A percentile compares a stretch with the other conserved stretches of the same genome.
Evolutionary conservation across 345 rosid genomes (phyloP).

Genomic region (Turritis glabra): DNA sequence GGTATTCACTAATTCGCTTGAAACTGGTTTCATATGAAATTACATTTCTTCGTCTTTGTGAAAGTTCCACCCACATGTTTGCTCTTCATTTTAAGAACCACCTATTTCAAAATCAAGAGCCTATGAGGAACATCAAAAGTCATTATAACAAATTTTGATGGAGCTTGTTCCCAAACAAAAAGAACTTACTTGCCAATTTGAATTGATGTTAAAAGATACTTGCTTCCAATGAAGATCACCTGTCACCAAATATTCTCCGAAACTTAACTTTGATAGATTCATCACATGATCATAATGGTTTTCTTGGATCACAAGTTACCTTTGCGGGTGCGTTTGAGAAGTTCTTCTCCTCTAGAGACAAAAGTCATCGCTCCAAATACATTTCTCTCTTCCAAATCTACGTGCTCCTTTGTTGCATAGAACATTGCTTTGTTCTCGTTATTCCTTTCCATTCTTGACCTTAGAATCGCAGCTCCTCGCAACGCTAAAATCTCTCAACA

Average conservation of each 20-base stretch:
- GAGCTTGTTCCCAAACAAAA: neutral
- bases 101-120: conserved; percentile 44
- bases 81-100: conserved; percentile 84
- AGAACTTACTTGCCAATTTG: conserved; percentile 72
- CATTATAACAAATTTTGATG: neutral
- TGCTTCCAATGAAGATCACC: conserved; percentile 94
- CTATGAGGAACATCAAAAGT: neutral
- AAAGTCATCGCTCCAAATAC: conserved; percentile 59
- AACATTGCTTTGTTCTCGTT: conserved; percentile 44
- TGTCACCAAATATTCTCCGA: conserved; percentile 34
- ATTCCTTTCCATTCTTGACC: conserved; percentile 72
- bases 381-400: conserved; percentile 50
- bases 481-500: conserved; percentile 55
- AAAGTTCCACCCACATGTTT: conserved; percentile 89
- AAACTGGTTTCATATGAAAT: conserved; percentile 33
- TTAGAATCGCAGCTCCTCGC: conserved; percentile 73
- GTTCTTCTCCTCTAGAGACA: conserved; percentile 80
- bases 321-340: conserved; percentile 92
- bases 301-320: conserved; percentile 49
- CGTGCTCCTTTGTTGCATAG: conserved; percentile 50
- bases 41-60: conserved; percentile 84
- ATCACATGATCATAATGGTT: neutral
- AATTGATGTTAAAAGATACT: conserved; percentile 75
- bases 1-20: neutral
- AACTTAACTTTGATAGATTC: neutral